phyloP scores from a whole-genome alignment of 2,329 filamentous ascomycete genomes.

The Colletotrichum tropicale region DNA sequence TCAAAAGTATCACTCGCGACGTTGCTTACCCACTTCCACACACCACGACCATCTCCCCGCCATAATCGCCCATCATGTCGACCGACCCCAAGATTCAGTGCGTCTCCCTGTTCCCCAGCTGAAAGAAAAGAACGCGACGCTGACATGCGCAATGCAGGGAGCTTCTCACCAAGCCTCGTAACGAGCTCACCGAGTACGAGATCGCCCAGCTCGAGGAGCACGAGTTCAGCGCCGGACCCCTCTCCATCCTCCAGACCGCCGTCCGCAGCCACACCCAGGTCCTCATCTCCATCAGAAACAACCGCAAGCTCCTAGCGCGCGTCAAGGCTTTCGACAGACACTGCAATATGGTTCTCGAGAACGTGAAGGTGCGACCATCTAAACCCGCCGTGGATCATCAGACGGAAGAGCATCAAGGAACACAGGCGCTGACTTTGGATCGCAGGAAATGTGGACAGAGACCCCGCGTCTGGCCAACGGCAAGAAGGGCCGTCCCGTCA shows the following conservation, averaged over 20 bases:
- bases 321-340: slow-evolving; percentile 99
- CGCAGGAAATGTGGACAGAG: slow-evolving; percentile 96
- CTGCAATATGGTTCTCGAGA: slow-evolving; percentile 99
- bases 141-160: slow-evolving; percentile 64
- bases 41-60: slow-evolving; percentile 20
- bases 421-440: neutral
- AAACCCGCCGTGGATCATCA: neutral
- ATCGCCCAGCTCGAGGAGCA: slow-evolving; percentile 72
- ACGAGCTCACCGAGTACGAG: slow-evolving; percentile 93
- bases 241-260: slow-evolving; percentile 96
- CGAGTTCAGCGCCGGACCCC: slow-evolving; percentile 57
- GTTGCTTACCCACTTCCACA: neutral
- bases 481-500: slow-evolving; percentile 88
- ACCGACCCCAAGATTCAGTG: slow-evolving; percentile 76
- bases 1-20: slow-evolving; percentile 8
- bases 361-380: slow-evolving; percentile 58
- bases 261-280: slow-evolving; percentile 95
- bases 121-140: slow-evolving; percentile 10
- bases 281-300: slow-evolving; percentile 96
- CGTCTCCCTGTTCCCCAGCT: slow-evolving; percentile 28
- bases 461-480: slow-evolving; percentile 81
- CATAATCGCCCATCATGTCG: slow-evolving; percentile 21
- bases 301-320: slow-evolving; percentile 94
- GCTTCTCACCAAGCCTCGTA: slow-evolving; percentile 85
- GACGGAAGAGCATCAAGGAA: neutral